Evolutionary conservation across 371 early-diverging fungal species (phyloP), one percentile per base, ranked within the genome.

Genomic region (Apophysomyces ossiformis): DNA sequence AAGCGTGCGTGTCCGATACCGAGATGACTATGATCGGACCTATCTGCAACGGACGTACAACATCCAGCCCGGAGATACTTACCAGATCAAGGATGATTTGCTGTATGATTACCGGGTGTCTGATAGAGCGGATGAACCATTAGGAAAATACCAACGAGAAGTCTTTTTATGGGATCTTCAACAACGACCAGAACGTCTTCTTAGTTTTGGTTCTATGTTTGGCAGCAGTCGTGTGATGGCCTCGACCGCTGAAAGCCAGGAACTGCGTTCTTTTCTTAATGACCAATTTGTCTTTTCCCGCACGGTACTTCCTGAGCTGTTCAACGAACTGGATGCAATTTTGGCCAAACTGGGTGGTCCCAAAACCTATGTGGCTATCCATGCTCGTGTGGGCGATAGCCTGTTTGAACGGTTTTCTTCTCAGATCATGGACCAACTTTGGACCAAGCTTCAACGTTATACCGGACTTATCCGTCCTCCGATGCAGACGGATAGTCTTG

Each of bases 181-280:
- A 0, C 65, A 72, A n/a, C 70, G 83, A 8, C 71, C 75, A 0
- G 83, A 87, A 46, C 68, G 75, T 2, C 60, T 84, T 3, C 64
- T 87, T 9, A 81, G 81, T 65, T 69, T 87, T 44, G 87, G 87
- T n/a, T 85, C 85, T 0, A 75, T 87, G n/a, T 87, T 87, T 70
- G 87, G 87, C 8, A 74, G 80, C 0, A 83, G 84, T 2, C 71
- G 87, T 15, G 78, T 87, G 45, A 76, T 76, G 67, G 73, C 76
- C 63, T 73, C 75, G 5, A 75, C 72, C 4, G 70, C 75, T 9
- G 75, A 82, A 45, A 78, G 79, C 63, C 47, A 69, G n/a, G 66
- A 66, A 32, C 15, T 76, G 6, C 73, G 66, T 8, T 64, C 69
- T 32, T 60, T 67, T 47, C 60, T 82, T 12, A 50, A 66, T 7